These are phyloP conservation scores for Durio zibethinus DNA, from an alignment of 345 rosid species.

Conservation along the genomic window DNA sequence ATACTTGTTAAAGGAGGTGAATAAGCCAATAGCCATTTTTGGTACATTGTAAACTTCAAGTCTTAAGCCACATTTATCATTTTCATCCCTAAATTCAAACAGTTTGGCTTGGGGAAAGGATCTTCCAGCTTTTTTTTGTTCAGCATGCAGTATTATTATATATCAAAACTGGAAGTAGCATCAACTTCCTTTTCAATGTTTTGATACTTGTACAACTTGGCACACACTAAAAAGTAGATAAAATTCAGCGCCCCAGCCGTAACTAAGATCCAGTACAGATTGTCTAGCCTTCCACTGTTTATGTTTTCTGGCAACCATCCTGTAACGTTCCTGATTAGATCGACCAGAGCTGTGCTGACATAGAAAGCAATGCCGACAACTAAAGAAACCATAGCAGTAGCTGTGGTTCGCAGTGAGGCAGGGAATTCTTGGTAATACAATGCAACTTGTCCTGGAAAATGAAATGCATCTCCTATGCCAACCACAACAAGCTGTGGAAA, in stretches of 20 bases:
- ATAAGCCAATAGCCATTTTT: not conserved
- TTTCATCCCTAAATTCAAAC: not conserved
- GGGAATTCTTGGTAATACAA: slow-evolving; percentile 44
- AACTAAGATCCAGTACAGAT: slow-evolving; percentile 32
- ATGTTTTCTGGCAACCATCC: slow-evolving; percentile 38
- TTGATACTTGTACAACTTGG: slow-evolving; percentile 1
- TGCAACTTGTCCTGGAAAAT: slow-evolving; percentile 36
- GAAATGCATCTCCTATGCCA: slow-evolving; percentile 42
- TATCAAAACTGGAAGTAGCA: not conserved
- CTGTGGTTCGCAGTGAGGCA: slow-evolving; percentile 18
- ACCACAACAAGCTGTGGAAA: slow-evolving; percentile 38
- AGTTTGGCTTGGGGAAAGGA: not conserved
- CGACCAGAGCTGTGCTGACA: slow-evolving; percentile 34
- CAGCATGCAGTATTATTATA: not conserved
- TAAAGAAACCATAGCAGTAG: slow-evolving; percentile 38
- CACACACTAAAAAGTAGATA: slow-evolving; percentile 5
- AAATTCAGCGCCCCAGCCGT: not conserved
- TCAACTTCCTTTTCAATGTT: not conserved
- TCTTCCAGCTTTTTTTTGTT: not conserved
- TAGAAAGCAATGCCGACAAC: slow-evolving; percentile 31
- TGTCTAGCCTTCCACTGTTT: slow-evolving; percentile 38
- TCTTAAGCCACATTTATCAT: not conserved
- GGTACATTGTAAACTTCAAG: not conserved
- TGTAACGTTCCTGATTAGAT: slow-evolving; percentile 26
- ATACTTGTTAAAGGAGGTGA: not conserved